These are phyloP conservation scores for Magnolia changhungtana DNA, from an alignment of 164 flowering plant genomes.

Conservation along the genomic window DNA sequence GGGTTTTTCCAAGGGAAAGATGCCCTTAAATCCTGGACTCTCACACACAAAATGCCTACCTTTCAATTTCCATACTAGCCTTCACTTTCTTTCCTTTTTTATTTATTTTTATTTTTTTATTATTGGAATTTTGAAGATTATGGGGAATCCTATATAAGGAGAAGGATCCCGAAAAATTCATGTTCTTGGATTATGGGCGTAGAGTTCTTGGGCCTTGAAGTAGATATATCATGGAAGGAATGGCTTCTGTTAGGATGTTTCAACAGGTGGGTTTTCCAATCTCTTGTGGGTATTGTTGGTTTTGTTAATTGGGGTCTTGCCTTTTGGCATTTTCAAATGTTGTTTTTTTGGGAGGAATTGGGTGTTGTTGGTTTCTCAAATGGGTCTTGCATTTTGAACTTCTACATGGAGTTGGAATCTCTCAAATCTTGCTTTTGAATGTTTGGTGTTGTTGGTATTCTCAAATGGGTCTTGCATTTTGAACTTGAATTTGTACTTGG, in stretches of 20 bases:
- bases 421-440: neutral
- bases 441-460: neutral
- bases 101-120: conserved; percentile 1
- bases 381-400: neutral
- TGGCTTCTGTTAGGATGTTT: conserved; percentile 10
- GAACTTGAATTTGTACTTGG: neutral
- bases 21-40: conserved; percentile 6
- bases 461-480: neutral
- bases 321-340: neutral
- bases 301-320: too few relatives aligned
- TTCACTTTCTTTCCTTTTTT: neutral
- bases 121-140: neutral
- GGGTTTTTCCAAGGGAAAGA: neutral
- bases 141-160: neutral
- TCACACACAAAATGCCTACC: neutral
- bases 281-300: too few relatives aligned
- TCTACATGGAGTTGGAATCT: neutral
- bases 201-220: conserved; percentile 2
- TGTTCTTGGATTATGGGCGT: neutral
- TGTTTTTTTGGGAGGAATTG: neutral
- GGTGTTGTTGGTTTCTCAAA: neutral
- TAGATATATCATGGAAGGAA: conserved; percentile 4
- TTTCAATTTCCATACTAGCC: neutral
- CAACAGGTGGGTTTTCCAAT: conserved; percentile 6
- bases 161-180: neutral